Conservation (phyloP, 352 stramenopile species). For the Albugo laibachii region DNA sequence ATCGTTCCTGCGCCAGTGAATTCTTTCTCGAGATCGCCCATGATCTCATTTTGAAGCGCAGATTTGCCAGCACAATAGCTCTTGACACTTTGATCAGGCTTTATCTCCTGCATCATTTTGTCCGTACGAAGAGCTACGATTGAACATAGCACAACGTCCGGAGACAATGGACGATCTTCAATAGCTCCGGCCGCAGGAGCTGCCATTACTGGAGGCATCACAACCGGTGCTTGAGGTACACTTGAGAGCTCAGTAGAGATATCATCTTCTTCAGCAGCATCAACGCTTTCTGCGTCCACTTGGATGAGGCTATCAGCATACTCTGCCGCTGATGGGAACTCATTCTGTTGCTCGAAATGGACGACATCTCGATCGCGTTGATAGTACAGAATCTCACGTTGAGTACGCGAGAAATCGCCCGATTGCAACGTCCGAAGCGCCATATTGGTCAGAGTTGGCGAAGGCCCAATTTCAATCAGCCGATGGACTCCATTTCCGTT, state of each 20-base stretch:
- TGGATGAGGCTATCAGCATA: slow-evolving; percentile 16
- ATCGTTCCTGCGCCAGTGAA: slow-evolving; percentile 30
- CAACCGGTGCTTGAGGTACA: slow-evolving; percentile 7
- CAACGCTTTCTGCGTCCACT: background rate
- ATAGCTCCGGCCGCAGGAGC: slow-evolving; percentile 8
- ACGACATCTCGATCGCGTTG: slow-evolving; percentile 62
- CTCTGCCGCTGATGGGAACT: slow-evolving; percentile 41
- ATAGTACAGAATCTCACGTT: slow-evolving; percentile 66
- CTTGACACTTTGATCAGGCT: slow-evolving; percentile 54
- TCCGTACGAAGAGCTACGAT: slow-evolving; percentile 54
- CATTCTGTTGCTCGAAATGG: slow-evolving; percentile 51
- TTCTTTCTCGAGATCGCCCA: slow-evolving; percentile 75
- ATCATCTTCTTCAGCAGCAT: slow-evolving; percentile 2
- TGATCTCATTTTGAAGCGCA: slow-evolving; percentile 75
- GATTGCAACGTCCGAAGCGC: slow-evolving; percentile 44
- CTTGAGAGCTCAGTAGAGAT: slow-evolving; percentile 8
- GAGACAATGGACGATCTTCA: slow-evolving; percentile 36
- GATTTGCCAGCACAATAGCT: slow-evolving; percentile 67
- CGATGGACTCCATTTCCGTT: slow-evolving; percentile 26
- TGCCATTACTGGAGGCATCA: background rate
- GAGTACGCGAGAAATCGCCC: slow-evolving; percentile 28
- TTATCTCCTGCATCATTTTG: slow-evolving; percentile 48
- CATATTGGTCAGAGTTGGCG: slow-evolving; percentile 72
- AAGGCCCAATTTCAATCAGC: slow-evolving; percentile 70
- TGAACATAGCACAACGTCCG: slow-evolving; percentile 51